Percentiles rank a stretch among this genome's conserved stretches.
Evolutionary conservation across 169 alveolate species (phyloP).

Genomic region (Plasmodium berghei): DNA sequence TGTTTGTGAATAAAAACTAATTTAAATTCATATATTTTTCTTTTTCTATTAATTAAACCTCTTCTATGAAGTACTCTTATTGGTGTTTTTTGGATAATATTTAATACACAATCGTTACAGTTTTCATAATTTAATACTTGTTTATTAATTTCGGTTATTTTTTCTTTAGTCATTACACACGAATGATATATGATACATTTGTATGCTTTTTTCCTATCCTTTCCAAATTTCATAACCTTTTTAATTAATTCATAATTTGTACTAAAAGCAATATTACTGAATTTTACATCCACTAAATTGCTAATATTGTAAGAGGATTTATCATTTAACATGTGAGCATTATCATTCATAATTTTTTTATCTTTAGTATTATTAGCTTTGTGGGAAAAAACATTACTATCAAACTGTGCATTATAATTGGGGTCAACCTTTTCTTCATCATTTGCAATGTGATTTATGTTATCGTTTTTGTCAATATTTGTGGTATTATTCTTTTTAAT

Average conservation of each 20-base stretch:
- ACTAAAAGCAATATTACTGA: slow-evolving; percentile 61
- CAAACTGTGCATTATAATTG: neutral
- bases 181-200: slow-evolving; percentile 74
- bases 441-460: neutral
- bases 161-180: slow-evolving; percentile 53
- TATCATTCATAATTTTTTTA: neutral
- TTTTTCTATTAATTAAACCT: slow-evolving; percentile 84
- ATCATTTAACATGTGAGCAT: neutral
- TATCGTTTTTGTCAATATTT: neutral
- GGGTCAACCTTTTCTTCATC: neutral
- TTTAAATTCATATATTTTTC: slow-evolving; percentile 82
- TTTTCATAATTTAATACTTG: slow-evolving; percentile 65
- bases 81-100: slow-evolving; percentile 89
- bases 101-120: slow-evolving; percentile 18
- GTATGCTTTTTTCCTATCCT: slow-evolving; percentile 76
- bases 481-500: neutral
- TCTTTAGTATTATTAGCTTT: neutral
- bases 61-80: slow-evolving; percentile 93
- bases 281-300: slow-evolving; percentile 58
- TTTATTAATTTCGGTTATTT: slow-evolving; percentile 45
- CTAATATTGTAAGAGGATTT: slow-evolving; percentile 1
- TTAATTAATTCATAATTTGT: slow-evolving; percentile 66
- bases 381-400: neutral
- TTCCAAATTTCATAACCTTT: slow-evolving; percentile 74
- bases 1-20: slow-evolving; percentile 86